Conservation (phyloP, 441 rosid genomes). For the Isatis lusitanica region DNA sequence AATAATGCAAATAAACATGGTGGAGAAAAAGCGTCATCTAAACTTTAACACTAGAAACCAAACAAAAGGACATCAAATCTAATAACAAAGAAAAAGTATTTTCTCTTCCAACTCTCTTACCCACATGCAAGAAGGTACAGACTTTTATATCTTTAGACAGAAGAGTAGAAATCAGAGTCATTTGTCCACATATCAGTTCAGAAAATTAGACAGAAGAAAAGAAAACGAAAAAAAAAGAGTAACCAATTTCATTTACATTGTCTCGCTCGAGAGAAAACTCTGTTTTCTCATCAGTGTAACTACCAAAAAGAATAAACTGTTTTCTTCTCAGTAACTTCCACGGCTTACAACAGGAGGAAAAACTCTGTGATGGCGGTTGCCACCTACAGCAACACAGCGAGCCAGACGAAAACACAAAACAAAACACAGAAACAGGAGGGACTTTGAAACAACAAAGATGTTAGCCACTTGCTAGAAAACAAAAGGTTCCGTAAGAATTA, state of each 20-base stretch:
- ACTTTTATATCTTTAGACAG: constrained; percentile 6
- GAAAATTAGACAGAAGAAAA: not conserved
- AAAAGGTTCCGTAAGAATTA: not conserved
- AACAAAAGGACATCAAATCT: constrained; percentile 7
- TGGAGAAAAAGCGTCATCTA: not conserved
- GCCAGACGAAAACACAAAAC: constrained; percentile 20
- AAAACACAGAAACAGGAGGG: not conserved
- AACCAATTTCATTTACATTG: constrained; percentile 28
- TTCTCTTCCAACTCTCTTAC: not conserved
- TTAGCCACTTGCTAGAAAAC: not conserved
- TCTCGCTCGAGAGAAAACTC: constrained; percentile 10
- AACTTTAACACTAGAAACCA: not conserved
- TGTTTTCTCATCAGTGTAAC: constrained; percentile 9
- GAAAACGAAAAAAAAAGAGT: not conserved
- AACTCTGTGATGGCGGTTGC: constrained; percentile 31
- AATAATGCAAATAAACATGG: not conserved
- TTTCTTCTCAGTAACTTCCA: constrained; percentile 30
- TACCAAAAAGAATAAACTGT: not conserved
- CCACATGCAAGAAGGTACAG: constrained; percentile 23
- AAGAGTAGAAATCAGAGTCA: constrained; percentile 24
- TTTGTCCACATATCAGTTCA: constrained; percentile 4
- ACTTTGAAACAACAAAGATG: constrained; percentile 9
- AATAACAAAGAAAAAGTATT: not conserved
- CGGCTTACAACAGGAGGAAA: constrained; percentile 29
- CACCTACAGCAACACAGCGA: constrained; percentile 29